These are phyloP conservation scores for Erysimum pusillum DNA, from an alignment of 441 rosid genomes.

Conservation along the genomic window DNA sequence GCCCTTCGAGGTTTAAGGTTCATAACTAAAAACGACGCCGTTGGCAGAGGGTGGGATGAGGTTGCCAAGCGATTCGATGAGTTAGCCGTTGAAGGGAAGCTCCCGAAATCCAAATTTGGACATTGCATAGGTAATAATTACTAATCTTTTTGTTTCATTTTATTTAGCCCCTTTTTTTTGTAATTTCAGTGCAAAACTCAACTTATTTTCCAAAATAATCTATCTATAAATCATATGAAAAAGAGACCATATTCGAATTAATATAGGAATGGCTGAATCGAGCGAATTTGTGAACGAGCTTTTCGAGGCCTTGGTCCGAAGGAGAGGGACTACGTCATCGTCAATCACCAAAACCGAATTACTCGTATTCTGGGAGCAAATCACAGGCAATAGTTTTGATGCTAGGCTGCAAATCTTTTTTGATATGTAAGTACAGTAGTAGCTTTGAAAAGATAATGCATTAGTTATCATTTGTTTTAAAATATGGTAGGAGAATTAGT, in stretches of 20 bases:
- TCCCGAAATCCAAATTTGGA: slow-evolving; percentile 66
- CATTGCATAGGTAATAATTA: slow-evolving; percentile 86
- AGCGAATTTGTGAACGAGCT: slow-evolving; percentile 68
- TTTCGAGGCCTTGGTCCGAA: slow-evolving; percentile 75
- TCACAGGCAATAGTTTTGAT: slow-evolving; percentile 72
- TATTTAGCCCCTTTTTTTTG: not conserved
- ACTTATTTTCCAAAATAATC: too few relatives aligned
- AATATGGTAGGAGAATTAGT: not conserved
- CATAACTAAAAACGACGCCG: slow-evolving; percentile 56
- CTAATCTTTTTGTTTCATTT: not conserved
- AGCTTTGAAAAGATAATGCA: not conserved
- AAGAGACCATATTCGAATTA: not conserved
- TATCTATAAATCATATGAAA: not conserved
- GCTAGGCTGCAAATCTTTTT: slow-evolving; percentile 79
- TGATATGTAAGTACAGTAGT: slow-evolving; percentile 63
- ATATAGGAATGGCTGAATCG: slow-evolving; percentile 76
- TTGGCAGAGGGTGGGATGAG: slow-evolving; percentile 66
- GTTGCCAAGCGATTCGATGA: slow-evolving; percentile 65
- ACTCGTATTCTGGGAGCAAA: slow-evolving; percentile 76
- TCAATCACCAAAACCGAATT: slow-evolving; percentile 62
- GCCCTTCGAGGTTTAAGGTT: slow-evolving; percentile 74
- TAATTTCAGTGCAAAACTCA: not conserved
- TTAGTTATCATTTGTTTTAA: not conserved
- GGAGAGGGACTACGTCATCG: slow-evolving; percentile 60
- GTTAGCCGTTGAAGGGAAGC: slow-evolving; percentile 58